These are phyloP conservation scores for Marasmius sp. DNA, from an alignment of 1,284 basidiomycete species.

Conservation along the genomic window DNA sequence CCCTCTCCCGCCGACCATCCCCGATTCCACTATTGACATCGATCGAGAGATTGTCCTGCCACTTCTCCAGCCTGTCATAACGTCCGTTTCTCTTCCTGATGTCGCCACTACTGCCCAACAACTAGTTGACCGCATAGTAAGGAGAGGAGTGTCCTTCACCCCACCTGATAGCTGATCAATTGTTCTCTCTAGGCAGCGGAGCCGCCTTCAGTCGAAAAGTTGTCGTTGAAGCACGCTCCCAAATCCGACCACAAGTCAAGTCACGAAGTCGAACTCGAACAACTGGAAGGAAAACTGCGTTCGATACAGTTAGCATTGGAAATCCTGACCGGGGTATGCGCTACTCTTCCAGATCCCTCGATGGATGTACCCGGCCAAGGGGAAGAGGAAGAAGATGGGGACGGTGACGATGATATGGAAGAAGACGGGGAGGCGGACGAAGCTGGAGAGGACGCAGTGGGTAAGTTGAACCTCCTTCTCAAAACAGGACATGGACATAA, in stretches of 20 bases:
- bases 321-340: constrained; percentile 84
- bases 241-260: constrained; percentile 73
- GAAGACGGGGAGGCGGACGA: constrained; percentile 32
- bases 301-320: constrained; percentile 82
- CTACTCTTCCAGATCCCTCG: constrained; percentile 76
- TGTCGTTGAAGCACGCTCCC: constrained; percentile 60
- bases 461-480: background rate
- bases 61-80: constrained; percentile 66
- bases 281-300: constrained; percentile 71
- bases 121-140: constrained; percentile 56
- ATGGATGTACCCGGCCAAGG: constrained; percentile 19
- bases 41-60: constrained; percentile 75
- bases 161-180: background rate
- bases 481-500: background rate
- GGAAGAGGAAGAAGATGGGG: constrained; percentile 34
- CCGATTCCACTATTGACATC: constrained; percentile 63
- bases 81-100: constrained; percentile 60
- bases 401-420: constrained; percentile 33
- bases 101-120: constrained; percentile 52
- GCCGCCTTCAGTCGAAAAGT: constrained; percentile 49
- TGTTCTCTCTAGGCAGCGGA: constrained; percentile 37
- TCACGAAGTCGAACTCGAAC: constrained; percentile 68
- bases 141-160: constrained; percentile 15
- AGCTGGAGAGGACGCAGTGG: constrained; percentile 4
- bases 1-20: constrained; percentile 66